Conservation (phyloP, 768 basidiomycete genomes). For the Lentinus tigrinus region DNA sequence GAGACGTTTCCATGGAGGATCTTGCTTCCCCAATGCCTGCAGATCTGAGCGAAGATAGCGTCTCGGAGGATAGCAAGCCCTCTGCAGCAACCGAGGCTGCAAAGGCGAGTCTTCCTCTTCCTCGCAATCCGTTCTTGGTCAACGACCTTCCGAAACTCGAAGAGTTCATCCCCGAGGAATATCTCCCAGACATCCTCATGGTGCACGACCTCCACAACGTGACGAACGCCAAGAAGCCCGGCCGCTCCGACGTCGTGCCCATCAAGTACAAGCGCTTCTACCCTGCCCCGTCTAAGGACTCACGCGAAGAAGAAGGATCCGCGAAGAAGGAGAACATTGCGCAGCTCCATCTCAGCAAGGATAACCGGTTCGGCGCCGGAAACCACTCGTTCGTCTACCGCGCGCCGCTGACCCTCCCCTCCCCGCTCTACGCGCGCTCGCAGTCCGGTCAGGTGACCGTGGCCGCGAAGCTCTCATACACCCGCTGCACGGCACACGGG, state of each 20-base stretch:
- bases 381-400: slow-evolving; percentile 53
- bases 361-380: slow-evolving; percentile 39
- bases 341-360: slow-evolving; percentile 49
- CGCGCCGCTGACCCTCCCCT: slow-evolving; percentile 52
- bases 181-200: slow-evolving; percentile 26
- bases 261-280: slow-evolving; percentile 20
- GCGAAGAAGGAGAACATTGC: slow-evolving; percentile 23
- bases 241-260: background rate
- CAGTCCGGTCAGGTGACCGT: slow-evolving; percentile 25
- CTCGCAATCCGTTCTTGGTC: background rate
- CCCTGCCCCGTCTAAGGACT: slow-evolving; percentile 2
- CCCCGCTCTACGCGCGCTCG: slow-evolving; percentile 25
- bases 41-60: too few species aligned
- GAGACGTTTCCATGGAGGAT: too few species aligned
- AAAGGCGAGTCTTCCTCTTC: too few species aligned
- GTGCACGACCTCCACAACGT: slow-evolving; percentile 22
- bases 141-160: slow-evolving; percentile 27
- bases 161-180: slow-evolving; percentile 24
- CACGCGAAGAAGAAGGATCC: background rate
- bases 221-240: background rate
- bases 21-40: too few species aligned
- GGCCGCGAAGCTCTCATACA: slow-evolving; percentile 27
- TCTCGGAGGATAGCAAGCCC: too few species aligned
- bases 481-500: slow-evolving; percentile 4
- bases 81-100: too few species aligned